These are phyloP conservation scores for Osmanthus fragrans DNA, from an alignment of 257 asterid genomes.

Conservation along the genomic window DNA sequence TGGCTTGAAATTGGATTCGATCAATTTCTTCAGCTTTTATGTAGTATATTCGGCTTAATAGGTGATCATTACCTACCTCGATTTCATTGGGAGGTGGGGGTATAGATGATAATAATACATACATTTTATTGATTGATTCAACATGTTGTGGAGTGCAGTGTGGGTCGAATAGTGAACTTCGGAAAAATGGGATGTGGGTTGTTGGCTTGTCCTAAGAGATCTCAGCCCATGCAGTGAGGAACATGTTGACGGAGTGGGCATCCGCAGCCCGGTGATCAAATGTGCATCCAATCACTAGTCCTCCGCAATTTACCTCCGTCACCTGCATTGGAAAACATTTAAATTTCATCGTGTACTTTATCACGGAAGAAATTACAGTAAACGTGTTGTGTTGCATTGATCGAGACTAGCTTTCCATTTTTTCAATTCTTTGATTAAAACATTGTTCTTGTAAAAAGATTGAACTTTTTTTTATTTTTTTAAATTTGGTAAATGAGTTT, in stretches of 20 bases:
- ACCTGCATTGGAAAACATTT: slow-evolving; percentile 32
- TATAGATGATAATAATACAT: slow-evolving; percentile 33
- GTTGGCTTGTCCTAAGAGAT: slow-evolving; percentile 30
- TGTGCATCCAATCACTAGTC: slow-evolving; percentile 55
- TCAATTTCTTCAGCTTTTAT: slow-evolving; percentile 35
- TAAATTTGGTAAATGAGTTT: neutral
- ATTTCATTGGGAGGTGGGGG: slow-evolving; percentile 24
- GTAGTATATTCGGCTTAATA: slow-evolving; percentile 47
- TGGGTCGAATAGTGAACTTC: slow-evolving; percentile 54
- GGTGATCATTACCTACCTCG: neutral
- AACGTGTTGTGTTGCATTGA: neutral
- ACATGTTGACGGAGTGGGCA: slow-evolving; percentile 63
- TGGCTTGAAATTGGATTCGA: slow-evolving; percentile 42
- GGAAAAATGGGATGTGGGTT: slow-evolving; percentile 41
- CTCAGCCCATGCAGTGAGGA: slow-evolving; percentile 55
- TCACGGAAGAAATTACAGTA: neutral
- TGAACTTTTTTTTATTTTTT: too few species aligned
- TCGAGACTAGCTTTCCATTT: neutral
- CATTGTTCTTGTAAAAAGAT: too few species aligned
- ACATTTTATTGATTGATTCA: slow-evolving; percentile 34
- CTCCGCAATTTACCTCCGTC: slow-evolving; percentile 61
- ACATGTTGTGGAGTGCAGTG: slow-evolving; percentile 42
- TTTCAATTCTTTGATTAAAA: too few species aligned
- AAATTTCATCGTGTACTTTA: neutral
- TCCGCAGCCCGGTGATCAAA: slow-evolving; percentile 65